These are phyloP conservation scores for Alternaria postmessia DNA, from an alignment of 2,329 filamentous ascomycete genomes.

Conservation along the genomic window DNA sequence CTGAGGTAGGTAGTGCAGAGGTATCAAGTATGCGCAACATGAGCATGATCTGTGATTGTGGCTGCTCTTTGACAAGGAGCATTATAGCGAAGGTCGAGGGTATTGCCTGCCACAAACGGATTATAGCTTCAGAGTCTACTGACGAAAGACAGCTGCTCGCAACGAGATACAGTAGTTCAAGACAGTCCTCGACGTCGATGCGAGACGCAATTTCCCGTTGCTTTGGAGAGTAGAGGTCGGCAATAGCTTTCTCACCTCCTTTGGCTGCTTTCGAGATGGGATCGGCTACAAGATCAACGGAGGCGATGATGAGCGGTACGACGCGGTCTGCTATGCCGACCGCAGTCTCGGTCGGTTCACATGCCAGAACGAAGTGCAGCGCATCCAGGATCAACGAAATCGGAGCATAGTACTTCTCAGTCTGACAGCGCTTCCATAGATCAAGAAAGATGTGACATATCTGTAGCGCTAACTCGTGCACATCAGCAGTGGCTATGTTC, in stretches of 20 bases:
- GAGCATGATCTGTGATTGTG: conserved; percentile 67
- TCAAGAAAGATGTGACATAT: conserved; percentile 70
- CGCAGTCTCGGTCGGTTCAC: conserved; percentile 67
- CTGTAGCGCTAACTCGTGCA: conserved; percentile 66
- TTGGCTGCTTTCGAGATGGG: conserved; percentile 53
- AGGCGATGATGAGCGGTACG: conserved; percentile 55
- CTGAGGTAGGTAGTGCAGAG: conserved; percentile 68
- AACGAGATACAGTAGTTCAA: conserved; percentile 71
- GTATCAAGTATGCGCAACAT: conserved; percentile 73
- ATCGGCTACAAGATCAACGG: conserved; percentile 64
- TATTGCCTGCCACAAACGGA: conserved; percentile 72
- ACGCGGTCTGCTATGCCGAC: conserved; percentile 67
- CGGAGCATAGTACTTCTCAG: conserved; percentile 69
- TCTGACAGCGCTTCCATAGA: conserved; percentile 73
- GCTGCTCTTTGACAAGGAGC: conserved; percentile 73
- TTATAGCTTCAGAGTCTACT: conserved; percentile 50
- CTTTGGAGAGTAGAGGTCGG: conserved; percentile 48
- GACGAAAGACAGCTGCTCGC: conserved; percentile 65
- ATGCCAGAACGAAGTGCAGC: conserved; percentile 68
- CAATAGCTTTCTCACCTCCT: conserved; percentile 36
- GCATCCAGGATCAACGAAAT: conserved; percentile 72
- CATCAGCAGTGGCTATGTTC: conserved; percentile 57
- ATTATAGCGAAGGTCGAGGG: conserved; percentile 72
- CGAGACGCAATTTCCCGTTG: conserved; percentile 60
- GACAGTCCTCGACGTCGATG: conserved; percentile 69